Base-by-base conservation (phyloP, 768 basidiomycete species). In the Kondoa malvinella region DNA sequence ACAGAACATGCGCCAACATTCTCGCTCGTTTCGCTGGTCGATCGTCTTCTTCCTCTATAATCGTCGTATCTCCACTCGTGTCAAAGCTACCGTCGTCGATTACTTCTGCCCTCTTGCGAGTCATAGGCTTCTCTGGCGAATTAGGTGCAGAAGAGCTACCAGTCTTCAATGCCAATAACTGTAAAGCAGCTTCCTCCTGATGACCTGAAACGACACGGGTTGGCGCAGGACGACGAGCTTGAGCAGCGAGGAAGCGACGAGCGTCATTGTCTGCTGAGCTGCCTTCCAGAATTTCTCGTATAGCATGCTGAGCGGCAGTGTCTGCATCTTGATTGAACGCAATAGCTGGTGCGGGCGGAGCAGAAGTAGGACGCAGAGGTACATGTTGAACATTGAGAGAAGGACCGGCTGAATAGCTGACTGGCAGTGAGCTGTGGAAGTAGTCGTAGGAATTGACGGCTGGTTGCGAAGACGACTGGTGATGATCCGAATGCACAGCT, bases 111-210 rank as follows among this genome's bases (percentile, higher is more conserved):
- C 21, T 50, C 40, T 21, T 50, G 21, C 8, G 8, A 21, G 8
- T 50, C 40, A 21, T 8, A 50, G 40, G 40, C 21, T 50, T 50
- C 40, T 63, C 61, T 3, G 61, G 61, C 32, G 61, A 63, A 32
- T 63, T 63, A 16, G 61, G 61, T 21, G 61, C 61, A 29, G 61
- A 63, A 27, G 61, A 63, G 12, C n/a, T 3, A 21, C 61, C 61
- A 63, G 61, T 63, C 30, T 63, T 63, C 16, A 63, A 33, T 3
- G 33, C 14, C 29, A 63, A 33, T 12, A 63, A 33, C 17, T 63
- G 27, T 4, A 63, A 16, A 16, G 61, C 61, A 4, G 30, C 61
- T 15, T 25, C 58, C 25, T 59, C 25, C 25, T 25, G 58, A 25
- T 59, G 25, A 8, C 30, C 58, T 12, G 58, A 59, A 25, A 59